These are phyloP conservation scores for Pelargonium cotyledonis DNA, from an alignment of 441 rosid genomes.

Conservation along the genomic window DNA sequence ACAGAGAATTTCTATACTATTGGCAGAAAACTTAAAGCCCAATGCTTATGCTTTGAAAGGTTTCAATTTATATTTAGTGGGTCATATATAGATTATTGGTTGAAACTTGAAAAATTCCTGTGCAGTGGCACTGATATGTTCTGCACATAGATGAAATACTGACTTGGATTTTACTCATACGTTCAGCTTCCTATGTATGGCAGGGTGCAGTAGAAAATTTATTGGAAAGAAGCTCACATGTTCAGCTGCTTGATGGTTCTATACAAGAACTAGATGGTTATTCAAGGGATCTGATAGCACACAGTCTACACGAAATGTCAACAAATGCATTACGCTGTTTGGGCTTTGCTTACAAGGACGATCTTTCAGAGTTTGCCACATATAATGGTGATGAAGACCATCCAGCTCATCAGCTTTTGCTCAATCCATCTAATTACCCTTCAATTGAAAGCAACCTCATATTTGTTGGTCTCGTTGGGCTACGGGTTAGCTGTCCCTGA, in stretches of 20 bases:
- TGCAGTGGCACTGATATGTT: not conserved
- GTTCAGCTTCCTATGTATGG: constrained; percentile 6
- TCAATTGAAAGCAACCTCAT: constrained; percentile 70
- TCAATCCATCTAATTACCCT: constrained; percentile 62
- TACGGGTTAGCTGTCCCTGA: constrained; percentile 50
- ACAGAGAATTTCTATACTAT: not conserved
- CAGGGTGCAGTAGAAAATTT: constrained; percentile 52
- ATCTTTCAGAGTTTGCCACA: constrained; percentile 36
- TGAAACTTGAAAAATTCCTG: not conserved
- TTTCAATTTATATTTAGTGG: not conserved
- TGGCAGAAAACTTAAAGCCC: not conserved
- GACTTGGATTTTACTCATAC: not conserved
- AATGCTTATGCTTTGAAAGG: not conserved
- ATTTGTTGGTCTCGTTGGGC: constrained; percentile 78
- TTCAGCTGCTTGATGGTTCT: constrained; percentile 44
- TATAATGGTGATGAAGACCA: constrained; percentile 47
- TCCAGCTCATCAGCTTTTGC: constrained; percentile 78
- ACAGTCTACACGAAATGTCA: constrained; percentile 36
- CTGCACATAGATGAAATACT: not conserved
- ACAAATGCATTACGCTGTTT: constrained; percentile 35
- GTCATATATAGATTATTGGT: not conserved
- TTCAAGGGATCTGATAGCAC: constrained; percentile 26
- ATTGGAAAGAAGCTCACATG: constrained; percentile 38
- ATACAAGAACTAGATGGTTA: constrained; percentile 29
- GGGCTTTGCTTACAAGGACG: constrained; percentile 43